These are phyloP conservation scores for Aspergillus terreus DNA, from an alignment of 2,329 filamentous ascomycete species.

Conservation along the genomic window DNA sequence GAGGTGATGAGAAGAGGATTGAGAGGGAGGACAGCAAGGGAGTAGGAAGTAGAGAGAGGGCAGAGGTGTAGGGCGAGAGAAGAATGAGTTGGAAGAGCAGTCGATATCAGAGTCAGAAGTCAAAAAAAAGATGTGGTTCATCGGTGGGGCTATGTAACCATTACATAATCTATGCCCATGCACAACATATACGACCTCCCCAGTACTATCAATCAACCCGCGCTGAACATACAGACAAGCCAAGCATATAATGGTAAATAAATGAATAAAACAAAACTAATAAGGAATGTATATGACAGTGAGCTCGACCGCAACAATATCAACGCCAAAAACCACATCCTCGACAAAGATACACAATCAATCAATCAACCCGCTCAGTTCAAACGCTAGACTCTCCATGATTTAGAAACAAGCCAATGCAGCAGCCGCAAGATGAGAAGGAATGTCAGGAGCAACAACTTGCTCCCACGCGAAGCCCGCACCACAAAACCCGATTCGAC, in stretches of 20 bases:
- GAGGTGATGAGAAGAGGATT: background rate
- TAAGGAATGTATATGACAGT: constrained; percentile 19
- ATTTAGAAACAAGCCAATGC: constrained; percentile 17
- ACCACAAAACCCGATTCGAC: background rate
- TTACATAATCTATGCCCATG: background rate
- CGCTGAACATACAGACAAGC: background rate
- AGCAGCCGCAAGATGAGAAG: constrained; percentile 13
- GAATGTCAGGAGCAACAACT: constrained; percentile 13
- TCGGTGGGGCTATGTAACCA: background rate
- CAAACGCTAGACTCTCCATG: constrained; percentile 29
- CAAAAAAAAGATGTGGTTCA: constrained; percentile 2
- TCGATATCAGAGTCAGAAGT: too few species aligned
- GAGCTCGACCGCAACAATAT: constrained; percentile 8
- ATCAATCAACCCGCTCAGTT: constrained; percentile 22
- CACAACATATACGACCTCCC: background rate
- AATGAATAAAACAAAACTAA: constrained; percentile 4
- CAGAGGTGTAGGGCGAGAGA: background rate
- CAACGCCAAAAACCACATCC: constrained; percentile 18
- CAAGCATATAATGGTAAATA: constrained; percentile 3
- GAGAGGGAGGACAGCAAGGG: background rate
- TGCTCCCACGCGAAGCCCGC: constrained; percentile 1
- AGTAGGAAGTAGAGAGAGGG: background rate
- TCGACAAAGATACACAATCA: constrained; percentile 18
- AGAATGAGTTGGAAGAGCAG: background rate
- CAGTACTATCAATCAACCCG: too few species aligned